Base-by-base conservation (phyloP, 2,329 filamentous ascomycete genomes). In the Penicillium sp. region DNA sequence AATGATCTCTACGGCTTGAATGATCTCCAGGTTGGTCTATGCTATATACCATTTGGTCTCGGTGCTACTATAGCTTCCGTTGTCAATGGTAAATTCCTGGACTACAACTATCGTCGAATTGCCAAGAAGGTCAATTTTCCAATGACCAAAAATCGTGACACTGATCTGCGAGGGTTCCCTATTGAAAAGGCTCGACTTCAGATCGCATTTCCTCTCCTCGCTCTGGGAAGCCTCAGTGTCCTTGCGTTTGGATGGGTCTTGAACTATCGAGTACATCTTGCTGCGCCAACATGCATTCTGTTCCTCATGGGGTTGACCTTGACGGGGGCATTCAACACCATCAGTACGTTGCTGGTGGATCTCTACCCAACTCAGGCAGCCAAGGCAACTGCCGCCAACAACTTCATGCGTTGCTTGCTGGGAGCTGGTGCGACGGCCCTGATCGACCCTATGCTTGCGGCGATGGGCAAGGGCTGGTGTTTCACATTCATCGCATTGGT, bases 301-400 rank as follows among this genome's bases (percentile, higher is more conserved):
- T 77, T 77, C 47, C 59, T 75, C 39, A 69, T 71, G 42, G 74
- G 72, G 1, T 72, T 75, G 46, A 66, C 68, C 10, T 61, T 79
- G 16, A 75, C 72, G 5, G 73, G 72, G 0, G 69, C 72, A 0
- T 79, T 75, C 48, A 77, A 79, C 48, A 71, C 73, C 3, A 66
- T 77, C 7, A 78, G 76, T 48, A 79, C 79, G 0, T 63, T 84
- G 29, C 67, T 81, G 38, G 69, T 81, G 1, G 78, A 80, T 58
- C 61, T 79, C 2, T 76, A 77, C 50, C 75, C 75, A 0, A 70
- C 61, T 9, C 66, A 69, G 32, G 71, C 77, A 1, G 74, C 75
- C 1, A 73, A 75, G 1, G 75, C 75, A 0, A 77, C 76, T 3
- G 77, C 77, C 4, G 73, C 76, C 6, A 77, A 73, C 48, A 79